These are phyloP conservation scores for Yamadazyma triangularis DNA, from an alignment of 1,139 yeast species.

Conservation along the genomic window DNA sequence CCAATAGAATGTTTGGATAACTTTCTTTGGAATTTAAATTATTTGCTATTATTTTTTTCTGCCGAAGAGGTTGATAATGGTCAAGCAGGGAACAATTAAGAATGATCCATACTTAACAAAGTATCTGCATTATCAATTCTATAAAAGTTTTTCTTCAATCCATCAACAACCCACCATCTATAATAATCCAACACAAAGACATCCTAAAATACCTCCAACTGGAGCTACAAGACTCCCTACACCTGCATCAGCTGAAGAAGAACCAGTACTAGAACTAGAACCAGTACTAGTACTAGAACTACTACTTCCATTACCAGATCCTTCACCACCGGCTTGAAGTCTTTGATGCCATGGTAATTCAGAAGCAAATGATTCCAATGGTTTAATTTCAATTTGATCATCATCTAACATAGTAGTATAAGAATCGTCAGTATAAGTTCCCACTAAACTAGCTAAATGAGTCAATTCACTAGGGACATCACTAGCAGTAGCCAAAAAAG, in stretches of 20 bases:
- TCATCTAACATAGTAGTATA: slow-evolving; percentile 37
- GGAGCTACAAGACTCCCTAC: slow-evolving; percentile 21
- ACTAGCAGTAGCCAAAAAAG: slow-evolving; percentile 30
- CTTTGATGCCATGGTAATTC: slow-evolving; percentile 45
- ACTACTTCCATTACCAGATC: slow-evolving; percentile 8
- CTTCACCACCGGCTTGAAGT: slow-evolving; percentile 14
- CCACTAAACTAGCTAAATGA: slow-evolving; percentile 31
- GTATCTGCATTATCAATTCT: no score
- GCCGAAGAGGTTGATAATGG: no score
- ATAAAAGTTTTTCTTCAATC: no score
- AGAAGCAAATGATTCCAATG: slow-evolving; percentile 32
- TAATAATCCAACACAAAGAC: slow-evolving; percentile 32
- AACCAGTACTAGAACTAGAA: slow-evolving; percentile 7
- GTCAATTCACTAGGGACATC: slow-evolving; percentile 31
- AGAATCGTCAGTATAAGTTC: slow-evolving; percentile 37
- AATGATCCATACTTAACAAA: no score
- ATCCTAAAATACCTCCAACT: slow-evolving; percentile 33
- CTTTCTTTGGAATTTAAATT: slow-evolving; percentile 40
- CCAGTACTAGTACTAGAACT: slow-evolving; percentile 6
- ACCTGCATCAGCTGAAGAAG: slow-evolving; percentile 9
- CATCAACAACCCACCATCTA: no score
- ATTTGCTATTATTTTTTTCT: slow-evolving; percentile 32
- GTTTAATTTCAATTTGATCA: slow-evolving; percentile 16
- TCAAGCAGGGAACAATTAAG: no score
- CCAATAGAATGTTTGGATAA: slow-evolving; percentile 41